Evolutionary conservation across 1,139 yeast species (phyloP), one percentile per base, ranked within the genome.

Genomic region (Trichomonascaceae sp.): DNA sequence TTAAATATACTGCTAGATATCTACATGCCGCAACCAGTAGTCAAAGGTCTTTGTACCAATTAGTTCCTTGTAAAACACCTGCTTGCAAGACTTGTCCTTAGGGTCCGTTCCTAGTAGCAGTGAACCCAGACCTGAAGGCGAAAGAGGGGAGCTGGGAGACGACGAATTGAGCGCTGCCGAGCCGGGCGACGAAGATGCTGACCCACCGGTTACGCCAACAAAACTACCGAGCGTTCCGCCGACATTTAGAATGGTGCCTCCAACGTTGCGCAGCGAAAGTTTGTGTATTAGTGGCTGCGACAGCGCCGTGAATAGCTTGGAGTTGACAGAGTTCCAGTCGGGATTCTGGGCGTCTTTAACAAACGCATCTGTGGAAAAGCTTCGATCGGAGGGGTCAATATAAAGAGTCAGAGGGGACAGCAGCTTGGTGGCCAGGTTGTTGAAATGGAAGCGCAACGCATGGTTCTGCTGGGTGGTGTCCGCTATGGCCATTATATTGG

Each of bases 401-500:
- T 43, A 43, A 16, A 38, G 38, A 2, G 45, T 32, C 20, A 47
- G 37, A 14, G 52, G 52, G 4, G 47, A 38, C n/a, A 47, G 34
- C 22, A 47, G 36, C 33, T 37, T 41, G 20, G 49, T 39, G 4
- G 48, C 46, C n/a, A 47, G 34, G 3, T 49, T 43, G 3, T 51
- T 48, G 34, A 47, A 47, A 31, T 47, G 50, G 31, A 47, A 39
- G 26, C 47, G 33, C 18, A 44, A 35, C 3, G 32, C 30, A 14
- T 32, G 36, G 26, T 43, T 42, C 8, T 39, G 17, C 3, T 34
- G 28, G 13, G 16, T 20, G 17, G 17, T 29, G 16, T 32, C 22
- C n/a, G 26, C 16, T 8, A 28, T 17, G n/a, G 20, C 30, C 5
- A 29, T 9, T n/a, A n/a, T n/a, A n/a, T n/a, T n/a, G n/a, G n/a